Evolutionary conservation across 1,284 basidiomycete genomes (phyloP), one percentile per base, ranked within the genome.

Genomic region (Austroboletus novae-zelandiae): DNA sequence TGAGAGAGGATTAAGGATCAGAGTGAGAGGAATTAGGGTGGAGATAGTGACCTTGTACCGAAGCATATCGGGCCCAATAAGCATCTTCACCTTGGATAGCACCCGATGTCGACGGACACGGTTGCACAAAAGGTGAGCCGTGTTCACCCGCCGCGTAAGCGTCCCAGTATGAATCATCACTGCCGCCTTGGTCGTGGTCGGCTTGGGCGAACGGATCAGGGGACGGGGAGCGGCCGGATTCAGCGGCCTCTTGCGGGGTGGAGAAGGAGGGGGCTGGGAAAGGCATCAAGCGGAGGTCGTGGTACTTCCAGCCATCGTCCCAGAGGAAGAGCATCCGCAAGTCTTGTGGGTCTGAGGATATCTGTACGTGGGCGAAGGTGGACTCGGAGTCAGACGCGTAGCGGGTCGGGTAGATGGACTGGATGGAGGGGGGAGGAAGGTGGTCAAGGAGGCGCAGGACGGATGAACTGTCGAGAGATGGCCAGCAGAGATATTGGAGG

Each of bases 11-110:
- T 13, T n/a, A 53, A 7, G 29, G 7, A 23, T 61, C 14, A 57
- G 50, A 39, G 20, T 47, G 41, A 25, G 42, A 41, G 48, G 35
- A 34, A 43, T 43, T 42, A 47, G 40, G 11, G 32, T 29, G 48
- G 53, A 54, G 41, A 53, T 47, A 60, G 70, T 60, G 56, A 86
- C 87, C 86, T 66, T 89, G 84, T 9, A 88, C 77, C 27, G 74
- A 73, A 40, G 81, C 70, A 61, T 89, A 88, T 48, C 74, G 82
- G 18, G 83, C 84, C 85, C 86, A 89, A 59, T 89, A 89, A 4
- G 83, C 83, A 55, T 89, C 87, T 61, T 88, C 86, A 34, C 44
- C 54, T 27, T 48, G 43, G 11, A 40, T 31, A 18, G 13, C 20
- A 30, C 41, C 45, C 14, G 23, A 10, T 13, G 41, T 42, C 18